Evolutionary conservation across 148 eudicot species (phyloP).

Genomic region (Camellia granthamiana): DNA sequence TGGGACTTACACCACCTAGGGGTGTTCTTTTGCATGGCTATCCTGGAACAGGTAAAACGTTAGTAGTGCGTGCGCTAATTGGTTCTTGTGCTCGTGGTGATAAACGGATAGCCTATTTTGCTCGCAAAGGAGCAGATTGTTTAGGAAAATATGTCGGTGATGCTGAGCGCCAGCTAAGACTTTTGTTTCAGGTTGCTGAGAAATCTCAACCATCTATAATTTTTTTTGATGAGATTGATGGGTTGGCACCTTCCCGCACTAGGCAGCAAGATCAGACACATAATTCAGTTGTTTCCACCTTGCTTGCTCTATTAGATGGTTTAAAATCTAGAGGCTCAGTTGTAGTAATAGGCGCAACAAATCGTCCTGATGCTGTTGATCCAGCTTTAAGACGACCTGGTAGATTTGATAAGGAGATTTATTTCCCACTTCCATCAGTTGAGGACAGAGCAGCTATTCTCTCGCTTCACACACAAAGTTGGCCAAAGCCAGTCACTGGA

Average conservation of each 20-base stretch:
- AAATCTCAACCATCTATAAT: constrained; percentile 93
- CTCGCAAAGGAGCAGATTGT: constrained; percentile 98
- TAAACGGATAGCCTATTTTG: constrained; percentile 88
- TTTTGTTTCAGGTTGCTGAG: constrained; percentile 95
- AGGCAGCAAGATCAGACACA: constrained; percentile 99
- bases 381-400: constrained; percentile 97
- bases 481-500: constrained; percentile 90
- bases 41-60: constrained; percentile 97
- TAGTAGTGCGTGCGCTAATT: constrained; percentile 84
- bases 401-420: constrained; percentile 93
- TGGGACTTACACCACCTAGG: constrained; percentile 93
- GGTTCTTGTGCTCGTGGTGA: constrained; percentile 96
- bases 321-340: constrained; percentile 94
- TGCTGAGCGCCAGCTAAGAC: constrained; percentile 97
- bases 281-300: constrained; percentile 94
- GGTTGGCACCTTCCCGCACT: constrained; percentile 90
- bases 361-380: constrained; percentile 96
- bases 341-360: constrained; percentile 96
- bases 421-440: constrained; percentile 80
- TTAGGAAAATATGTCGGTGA: constrained; percentile 99
- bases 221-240: constrained; percentile 98
- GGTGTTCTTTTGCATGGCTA: constrained; percentile 96
- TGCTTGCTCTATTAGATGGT: constrained; percentile 96
- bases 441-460: constrained; percentile 90
- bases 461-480: constrained; percentile 76